Base-by-base conservation (phyloP, 2,329 filamentous ascomycete species). In the Neofusicoccum cordaticola region DNA sequence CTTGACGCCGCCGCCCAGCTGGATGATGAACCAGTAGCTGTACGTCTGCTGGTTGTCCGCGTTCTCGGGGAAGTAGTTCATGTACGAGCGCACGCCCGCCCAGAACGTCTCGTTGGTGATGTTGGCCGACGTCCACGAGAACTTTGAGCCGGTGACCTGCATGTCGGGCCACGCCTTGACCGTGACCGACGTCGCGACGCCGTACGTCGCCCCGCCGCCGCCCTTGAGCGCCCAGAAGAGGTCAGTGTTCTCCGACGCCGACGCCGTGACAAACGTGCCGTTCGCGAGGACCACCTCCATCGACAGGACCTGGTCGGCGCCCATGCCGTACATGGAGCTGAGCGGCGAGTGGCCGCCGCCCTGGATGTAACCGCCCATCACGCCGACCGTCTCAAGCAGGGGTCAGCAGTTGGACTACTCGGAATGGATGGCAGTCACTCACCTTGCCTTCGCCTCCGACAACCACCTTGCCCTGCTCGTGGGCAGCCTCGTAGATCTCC, bases 91-190 rank as follows among this genome's bases (percentile, higher is more conserved):
- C 34, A 76, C 68, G 60, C 69, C 74, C 17, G 67, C 31, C 74
- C 74, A 77, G 67, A 75, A 77, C 53, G 70, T 62, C 50, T 65
- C 61, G 37, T 45, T 65, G 39, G 15, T 39, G 22, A 63, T 63
- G 34, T 65, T 63, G 50, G 44, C 85, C 75, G 66, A 84, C 75
- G 8, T 83, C 82, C 74, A 86, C 84, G 35, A 80, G 69, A 79
- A 85, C 84, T 37, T 48, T 31, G 50, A 31, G 15, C n/a, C 56
- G 6, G 63, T 65, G 15, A 47, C 41, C 15, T 5, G 57, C 56
- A 63, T 52, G n/a, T 66, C 34, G 4, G 57, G 63, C 48, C 61
- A 52, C 4, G 58, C 84, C 62, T 70, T 71, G 4, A 73, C 68
- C 2, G 73, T 76, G 37, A 74, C 45, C 2, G 73, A 73, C 11